phyloP scores from a whole-genome alignment of 2,329 filamentous ascomycete species.

The Cladosporium sp. region DNA sequence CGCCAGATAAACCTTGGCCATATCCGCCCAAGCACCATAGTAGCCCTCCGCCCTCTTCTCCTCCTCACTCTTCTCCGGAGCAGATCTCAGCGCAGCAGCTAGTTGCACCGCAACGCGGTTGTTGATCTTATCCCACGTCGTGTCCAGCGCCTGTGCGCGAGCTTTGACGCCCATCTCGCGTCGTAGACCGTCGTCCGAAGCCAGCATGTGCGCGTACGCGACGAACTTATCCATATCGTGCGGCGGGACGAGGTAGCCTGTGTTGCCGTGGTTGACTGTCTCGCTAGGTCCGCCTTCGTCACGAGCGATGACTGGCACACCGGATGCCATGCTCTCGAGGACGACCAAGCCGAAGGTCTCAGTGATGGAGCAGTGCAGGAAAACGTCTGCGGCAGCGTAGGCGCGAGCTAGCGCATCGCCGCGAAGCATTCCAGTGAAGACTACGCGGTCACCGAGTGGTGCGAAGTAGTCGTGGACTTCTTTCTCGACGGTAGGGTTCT shows the following conservation, averaged over 20 bases:
- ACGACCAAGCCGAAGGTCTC: conserved; percentile 70
- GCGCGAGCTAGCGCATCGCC: conserved; percentile 60
- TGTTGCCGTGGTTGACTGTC: conserved; percentile 57
- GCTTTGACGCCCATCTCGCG: conserved; percentile 45
- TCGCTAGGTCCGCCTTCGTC: conserved; percentile 68
- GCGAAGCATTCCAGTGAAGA: conserved; percentile 64
- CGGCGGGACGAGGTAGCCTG: conserved; percentile 59
- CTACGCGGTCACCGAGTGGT: conserved; percentile 51
- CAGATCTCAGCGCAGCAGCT: conserved; percentile 39
- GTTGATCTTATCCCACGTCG: conserved; percentile 69
- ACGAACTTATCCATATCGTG: conserved; percentile 59
- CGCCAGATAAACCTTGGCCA: conserved; percentile 27
- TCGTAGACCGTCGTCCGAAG: conserved; percentile 43
- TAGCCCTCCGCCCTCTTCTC: conserved; percentile 20
- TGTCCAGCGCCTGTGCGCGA: conserved; percentile 56
- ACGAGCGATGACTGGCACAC: conserved; percentile 64
- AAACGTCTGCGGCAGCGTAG: conserved; percentile 66
- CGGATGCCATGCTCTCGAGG: conserved; percentile 67
- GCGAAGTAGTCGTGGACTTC: conserved; percentile 60
- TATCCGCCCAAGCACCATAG: conserved; percentile 25
- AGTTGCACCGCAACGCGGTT: conserved; percentile 65
- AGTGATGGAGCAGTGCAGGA: conserved; percentile 66
- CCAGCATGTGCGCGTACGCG: conserved; percentile 48
- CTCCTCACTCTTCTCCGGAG: conserved; percentile 14
- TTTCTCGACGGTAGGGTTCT: conserved; percentile 58